Conservation (phyloP, 305 asterid genomes). For the Solanum hybrid region DNA sequence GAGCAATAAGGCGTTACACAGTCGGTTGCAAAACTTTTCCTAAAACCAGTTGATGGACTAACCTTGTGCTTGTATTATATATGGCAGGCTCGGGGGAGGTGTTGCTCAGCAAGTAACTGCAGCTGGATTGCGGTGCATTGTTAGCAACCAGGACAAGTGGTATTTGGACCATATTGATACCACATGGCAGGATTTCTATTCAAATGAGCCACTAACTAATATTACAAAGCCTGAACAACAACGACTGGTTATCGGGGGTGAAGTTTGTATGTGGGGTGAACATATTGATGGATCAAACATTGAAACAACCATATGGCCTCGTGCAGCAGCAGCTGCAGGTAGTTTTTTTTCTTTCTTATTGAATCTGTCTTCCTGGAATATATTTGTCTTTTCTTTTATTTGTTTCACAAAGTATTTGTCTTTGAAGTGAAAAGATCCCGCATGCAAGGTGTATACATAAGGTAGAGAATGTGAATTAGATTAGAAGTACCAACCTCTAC, state of each 20-base stretch:
- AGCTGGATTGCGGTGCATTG: slow-evolving; percentile 86
- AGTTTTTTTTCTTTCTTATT: neutral
- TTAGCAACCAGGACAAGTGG: slow-evolving; percentile 97
- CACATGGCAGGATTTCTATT: slow-evolving; percentile 72
- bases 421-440: neutral
- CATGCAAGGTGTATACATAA: neutral
- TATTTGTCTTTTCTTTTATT: neutral
- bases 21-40: neutral
- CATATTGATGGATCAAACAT: slow-evolving; percentile 70
- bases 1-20: neutral
- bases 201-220: slow-evolving; percentile 75
- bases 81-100: slow-evolving; percentile 71
- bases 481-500: neutral
- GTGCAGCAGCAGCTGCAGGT: slow-evolving; percentile 99
- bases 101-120: slow-evolving; percentile 65
- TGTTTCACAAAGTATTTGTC: neutral
- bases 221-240: slow-evolving; percentile 62
- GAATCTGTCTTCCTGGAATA: neutral
- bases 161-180: slow-evolving; percentile 81
- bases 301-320: slow-evolving; percentile 91
- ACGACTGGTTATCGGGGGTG: slow-evolving; percentile 76
- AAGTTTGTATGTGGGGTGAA: slow-evolving; percentile 92
- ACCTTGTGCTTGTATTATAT: neutral
- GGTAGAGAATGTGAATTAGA: neutral
- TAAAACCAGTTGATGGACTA: neutral